A percentile compares a stretch with the other conserved stretches of the same genome.
These are phyloP conservation scores for Alternaria brassicicola DNA, from an alignment of 2,329 filamentous ascomycete genomes.

Conservation along the genomic window DNA sequence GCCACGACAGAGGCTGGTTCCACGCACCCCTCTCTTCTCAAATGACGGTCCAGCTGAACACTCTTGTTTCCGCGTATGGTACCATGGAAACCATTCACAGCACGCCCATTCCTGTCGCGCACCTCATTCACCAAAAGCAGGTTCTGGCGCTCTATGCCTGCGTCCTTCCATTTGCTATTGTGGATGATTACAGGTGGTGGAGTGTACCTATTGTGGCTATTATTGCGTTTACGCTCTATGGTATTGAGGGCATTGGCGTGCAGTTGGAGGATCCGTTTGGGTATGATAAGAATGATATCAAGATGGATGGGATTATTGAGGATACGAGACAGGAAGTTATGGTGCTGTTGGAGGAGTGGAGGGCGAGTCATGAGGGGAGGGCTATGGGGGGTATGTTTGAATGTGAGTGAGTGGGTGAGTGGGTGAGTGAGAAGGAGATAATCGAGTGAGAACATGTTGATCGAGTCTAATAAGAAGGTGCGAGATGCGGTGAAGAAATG, in stretches of 20 bases:
- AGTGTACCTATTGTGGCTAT: constrained; percentile 64
- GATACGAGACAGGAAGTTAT: constrained; percentile 64
- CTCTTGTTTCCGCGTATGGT: constrained; percentile 64
- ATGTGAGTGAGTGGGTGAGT: constrained; percentile 15
- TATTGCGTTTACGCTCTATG: constrained; percentile 68
- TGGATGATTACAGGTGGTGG: constrained; percentile 68
- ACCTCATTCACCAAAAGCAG: constrained; percentile 69
- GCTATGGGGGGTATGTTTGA: constrained; percentile 45
- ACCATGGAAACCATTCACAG: constrained; percentile 69
- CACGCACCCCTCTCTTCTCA: constrained; percentile 64
- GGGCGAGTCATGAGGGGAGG: constrained; percentile 42
- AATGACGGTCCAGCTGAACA: constrained; percentile 64
- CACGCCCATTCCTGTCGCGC: constrained; percentile 69
- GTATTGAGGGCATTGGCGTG: constrained; percentile 67
- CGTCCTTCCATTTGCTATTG: constrained; percentile 68
- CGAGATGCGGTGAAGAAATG: neutral
- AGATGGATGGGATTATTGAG: constrained; percentile 69
- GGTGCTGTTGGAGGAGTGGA: constrained; percentile 66
- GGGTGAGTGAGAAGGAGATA: no score
- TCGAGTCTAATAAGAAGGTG: neutral
- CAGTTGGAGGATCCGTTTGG: constrained; percentile 71
- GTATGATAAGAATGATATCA: constrained; percentile 70
- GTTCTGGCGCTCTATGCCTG: constrained; percentile 66
- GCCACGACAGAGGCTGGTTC: constrained; percentile 63
- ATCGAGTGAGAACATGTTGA: neutral